phyloP scores from a whole-genome alignment of 2,329 filamentous ascomycete species.

The Trichoderma afroharzianum region DNA sequence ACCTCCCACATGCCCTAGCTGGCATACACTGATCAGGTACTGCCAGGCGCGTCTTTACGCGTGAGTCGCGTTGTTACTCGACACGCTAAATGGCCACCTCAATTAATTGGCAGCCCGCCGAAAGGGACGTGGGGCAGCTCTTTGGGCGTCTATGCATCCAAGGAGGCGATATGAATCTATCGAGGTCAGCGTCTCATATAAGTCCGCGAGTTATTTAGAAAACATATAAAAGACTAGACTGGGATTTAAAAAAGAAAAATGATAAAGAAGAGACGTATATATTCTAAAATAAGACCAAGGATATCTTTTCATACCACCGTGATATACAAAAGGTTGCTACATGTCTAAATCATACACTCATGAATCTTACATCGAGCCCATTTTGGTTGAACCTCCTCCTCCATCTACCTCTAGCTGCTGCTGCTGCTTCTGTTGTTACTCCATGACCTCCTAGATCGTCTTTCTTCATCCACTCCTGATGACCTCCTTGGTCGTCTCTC shows the following conservation, averaged over 20 bases:
- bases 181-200: neutral
- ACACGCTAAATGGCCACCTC: constrained; percentile 1
- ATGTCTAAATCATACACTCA: neutral
- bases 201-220: neutral
- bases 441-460: neutral
- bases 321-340: neutral
- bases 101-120: constrained; percentile 1
- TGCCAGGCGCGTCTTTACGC: constrained; percentile 15
- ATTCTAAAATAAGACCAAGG: neutral
- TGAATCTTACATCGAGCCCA: neutral
- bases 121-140: neutral
- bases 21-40: neutral
- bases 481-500: too few relatives aligned
- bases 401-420: neutral
- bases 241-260: neutral
- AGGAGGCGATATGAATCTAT: neutral
- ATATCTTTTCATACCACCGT: neutral
- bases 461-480: neutral
- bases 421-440: neutral
- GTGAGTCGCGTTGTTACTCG: constrained; percentile 13
- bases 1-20: neutral
- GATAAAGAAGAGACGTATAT: neutral
- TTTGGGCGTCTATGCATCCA: neutral
- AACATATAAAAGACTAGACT: neutral
- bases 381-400: neutral